Evolutionary conservation across 352 stramenopile species (phyloP), one percentile per base, ranked within the genome.

Genomic region (Globisporangium sylvaticum): DNA sequence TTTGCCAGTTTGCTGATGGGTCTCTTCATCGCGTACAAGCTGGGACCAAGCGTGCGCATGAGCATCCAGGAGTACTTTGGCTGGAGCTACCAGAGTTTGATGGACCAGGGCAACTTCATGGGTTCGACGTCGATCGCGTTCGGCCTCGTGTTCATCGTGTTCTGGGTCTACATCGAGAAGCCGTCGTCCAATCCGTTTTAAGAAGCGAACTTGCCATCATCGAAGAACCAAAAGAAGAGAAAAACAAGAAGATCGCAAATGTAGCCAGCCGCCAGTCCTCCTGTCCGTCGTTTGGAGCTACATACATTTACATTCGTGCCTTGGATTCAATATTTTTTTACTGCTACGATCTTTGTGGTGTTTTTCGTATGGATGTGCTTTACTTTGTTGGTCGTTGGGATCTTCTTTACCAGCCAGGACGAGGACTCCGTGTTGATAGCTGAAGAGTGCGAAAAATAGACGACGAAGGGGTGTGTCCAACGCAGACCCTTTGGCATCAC

Each of bases 1-100:
- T 87, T 88, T 37, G 87, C 84, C 15, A 90, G 80, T 82, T 62
- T 91, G 39, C 78, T 94, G 67, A 91, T 94, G 86, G 86, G 86
- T 48, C 70, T 92, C 2, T 92, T 92, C 66, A 87, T 94, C 64
- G 83, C 78, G 9, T 80, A 88, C 46, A 94, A 94, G 76, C 72
- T 94, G 14, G 84, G 81, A 20, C 87, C 87, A 1, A 91, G 80
- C 53, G 84, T 94, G 24, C 84, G 84, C 42, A 94, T 94, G 87
- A 92, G 83, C 68, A 91, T 94, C 73, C 84, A 92, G 67, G 87
- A 94, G 73, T 94, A 94, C 75, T 94, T 92, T 80, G 87, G 87
- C 71, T 94, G 87, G 87, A 92, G 83, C 73, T 92, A 94, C 75
- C 74, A 89, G 72, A 94, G 87, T 67, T 65, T 92, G 56, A 92